A percentile compares a stretch with the other conserved stretches of the same genome.
Conservation (phyloP, 345 rosid species). For the Toxicodendron radicans region DNA sequence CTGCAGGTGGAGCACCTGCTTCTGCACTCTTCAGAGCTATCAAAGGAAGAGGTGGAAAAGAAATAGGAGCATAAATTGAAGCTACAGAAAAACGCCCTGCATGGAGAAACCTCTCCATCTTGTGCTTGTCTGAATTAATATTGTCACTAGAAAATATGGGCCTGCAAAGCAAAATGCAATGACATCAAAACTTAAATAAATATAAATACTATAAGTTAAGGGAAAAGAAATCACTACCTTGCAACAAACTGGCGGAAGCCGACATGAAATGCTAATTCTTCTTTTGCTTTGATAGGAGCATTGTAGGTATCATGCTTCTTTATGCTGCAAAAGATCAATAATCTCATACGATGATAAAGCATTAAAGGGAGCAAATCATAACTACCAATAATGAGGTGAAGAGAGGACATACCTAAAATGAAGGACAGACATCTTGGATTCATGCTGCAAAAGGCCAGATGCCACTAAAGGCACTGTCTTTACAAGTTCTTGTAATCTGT, state of each 20-base stretch:
- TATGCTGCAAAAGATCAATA: slow-evolving; percentile 45
- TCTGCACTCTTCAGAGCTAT: slow-evolving; percentile 63
- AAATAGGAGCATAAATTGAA: slow-evolving; percentile 84
- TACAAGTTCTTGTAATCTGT: slow-evolving; percentile 47
- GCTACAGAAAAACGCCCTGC: slow-evolving; percentile 77
- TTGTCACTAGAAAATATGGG: slow-evolving; percentile 84
- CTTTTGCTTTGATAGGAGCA: slow-evolving; percentile 85
- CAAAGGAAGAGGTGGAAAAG: slow-evolving; percentile 81
- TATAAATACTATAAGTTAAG: slow-evolving; percentile 11
- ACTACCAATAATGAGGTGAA: slow-evolving; percentile 13
- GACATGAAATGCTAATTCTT: slow-evolving; percentile 85
- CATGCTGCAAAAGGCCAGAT: slow-evolving; percentile 92
- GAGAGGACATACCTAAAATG: slow-evolving; percentile 71
- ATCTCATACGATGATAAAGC: slow-evolving; percentile 13
- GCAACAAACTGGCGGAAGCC: slow-evolving; percentile 94
- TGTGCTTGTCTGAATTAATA: slow-evolving; percentile 79
- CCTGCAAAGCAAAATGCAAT: slow-evolving; percentile 43
- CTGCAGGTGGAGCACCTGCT: slow-evolving; percentile 45
- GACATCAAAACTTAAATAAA: slow-evolving; percentile 11
- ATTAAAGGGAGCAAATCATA: not conserved
- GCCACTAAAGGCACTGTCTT: slow-evolving; percentile 52
- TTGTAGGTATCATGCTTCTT: slow-evolving; percentile 75
- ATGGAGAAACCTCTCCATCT: slow-evolving; percentile 97
- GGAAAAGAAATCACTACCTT: slow-evolving; percentile 44
- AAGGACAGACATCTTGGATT: slow-evolving; percentile 96